Evolutionary conservation across 2,329 filamentous ascomycete genomes (phyloP).

Genomic region (Neonectria faginata): DNA sequence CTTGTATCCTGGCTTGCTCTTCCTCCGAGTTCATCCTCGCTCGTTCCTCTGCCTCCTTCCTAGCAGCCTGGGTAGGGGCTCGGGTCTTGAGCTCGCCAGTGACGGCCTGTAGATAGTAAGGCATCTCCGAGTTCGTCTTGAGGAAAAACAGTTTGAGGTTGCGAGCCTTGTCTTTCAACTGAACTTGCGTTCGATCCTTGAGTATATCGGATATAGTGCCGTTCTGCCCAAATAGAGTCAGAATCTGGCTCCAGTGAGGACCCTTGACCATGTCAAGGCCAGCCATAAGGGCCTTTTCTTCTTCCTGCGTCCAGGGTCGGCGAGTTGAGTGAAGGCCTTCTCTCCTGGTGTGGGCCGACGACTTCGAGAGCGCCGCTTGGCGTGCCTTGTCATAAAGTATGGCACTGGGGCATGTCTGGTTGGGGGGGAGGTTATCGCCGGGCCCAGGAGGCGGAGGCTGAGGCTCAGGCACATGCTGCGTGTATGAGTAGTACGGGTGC

Average conservation of each 20-base stretch:
- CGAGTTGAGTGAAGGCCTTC: slow-evolving; percentile 72
- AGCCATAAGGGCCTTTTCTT: slow-evolving; percentile 90
- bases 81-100: slow-evolving; percentile 91
- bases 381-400: slow-evolving; percentile 69
- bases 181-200: slow-evolving; percentile 90
- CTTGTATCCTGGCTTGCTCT: slow-evolving; percentile 69
- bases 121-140: slow-evolving; percentile 91
- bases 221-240: slow-evolving; percentile 83
- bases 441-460: slow-evolving; percentile 46
- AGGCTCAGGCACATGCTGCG: slow-evolving; percentile 52
- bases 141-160: slow-evolving; percentile 93
- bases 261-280: slow-evolving; percentile 90
- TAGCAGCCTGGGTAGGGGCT: slow-evolving; percentile 78
- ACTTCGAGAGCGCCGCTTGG: slow-evolving; percentile 69
- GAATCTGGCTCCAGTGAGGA: slow-evolving; percentile 92
- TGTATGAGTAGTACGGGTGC: slow-evolving; percentile 51
- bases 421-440: slow-evolving; percentile 62
- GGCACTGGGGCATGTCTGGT: slow-evolving; percentile 66
- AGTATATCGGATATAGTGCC: slow-evolving; percentile 85
- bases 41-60: slow-evolving; percentile 75
- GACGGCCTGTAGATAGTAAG: slow-evolving; percentile 86
- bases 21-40: slow-evolving; percentile 69
- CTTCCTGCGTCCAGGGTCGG: slow-evolving; percentile 87
- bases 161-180: slow-evolving; percentile 90
- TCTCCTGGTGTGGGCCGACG: slow-evolving; percentile 64